Evolutionary conservation across 2,329 filamentous ascomycete genomes (phyloP).

Genomic region (Aureobasidium sp.): DNA sequence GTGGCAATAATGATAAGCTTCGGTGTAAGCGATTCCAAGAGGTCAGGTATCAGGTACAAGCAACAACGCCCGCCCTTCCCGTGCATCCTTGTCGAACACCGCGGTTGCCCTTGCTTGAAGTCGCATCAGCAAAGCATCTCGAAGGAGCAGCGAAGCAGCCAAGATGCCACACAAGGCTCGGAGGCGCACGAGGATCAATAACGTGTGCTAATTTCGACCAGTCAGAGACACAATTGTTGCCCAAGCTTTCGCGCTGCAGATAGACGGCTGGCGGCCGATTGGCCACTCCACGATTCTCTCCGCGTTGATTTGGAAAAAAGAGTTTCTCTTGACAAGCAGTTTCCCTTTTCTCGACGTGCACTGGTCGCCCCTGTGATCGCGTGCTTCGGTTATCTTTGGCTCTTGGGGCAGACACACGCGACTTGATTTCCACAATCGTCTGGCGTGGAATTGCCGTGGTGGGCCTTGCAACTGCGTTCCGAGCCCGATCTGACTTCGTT

Average conservation of each 20-base stretch:
- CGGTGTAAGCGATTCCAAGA: neutral
- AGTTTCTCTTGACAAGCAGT: conserved; percentile 3
- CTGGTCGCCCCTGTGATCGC: neutral
- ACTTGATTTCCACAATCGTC: neutral
- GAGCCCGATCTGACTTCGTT: neutral
- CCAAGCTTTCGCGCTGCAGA: neutral
- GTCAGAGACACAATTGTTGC: neutral
- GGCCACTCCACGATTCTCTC: neutral
- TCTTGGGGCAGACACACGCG: neutral
- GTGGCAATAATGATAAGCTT: neutral
- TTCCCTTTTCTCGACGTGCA: neutral
- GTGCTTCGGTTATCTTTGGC: conserved; percentile 2
- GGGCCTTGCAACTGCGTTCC: neutral
- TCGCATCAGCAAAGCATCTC: neutral
- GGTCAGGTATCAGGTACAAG: neutral
- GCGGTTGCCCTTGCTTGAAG: neutral
- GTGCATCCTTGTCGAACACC: neutral
- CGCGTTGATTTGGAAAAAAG: neutral
- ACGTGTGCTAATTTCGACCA: conserved; percentile 10
- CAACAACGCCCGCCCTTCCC: neutral
- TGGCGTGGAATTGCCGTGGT: neutral
- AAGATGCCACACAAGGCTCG: neutral
- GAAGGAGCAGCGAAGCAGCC: neutral
- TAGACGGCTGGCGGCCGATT: neutral
- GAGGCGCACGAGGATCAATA: neutral